A percentile compares a stretch with the other conserved stretches of the same genome.
phyloP scores from a whole-genome alignment of 2,329 filamentous ascomycete genomes.

The Emergomyces pasteurianus region DNA sequence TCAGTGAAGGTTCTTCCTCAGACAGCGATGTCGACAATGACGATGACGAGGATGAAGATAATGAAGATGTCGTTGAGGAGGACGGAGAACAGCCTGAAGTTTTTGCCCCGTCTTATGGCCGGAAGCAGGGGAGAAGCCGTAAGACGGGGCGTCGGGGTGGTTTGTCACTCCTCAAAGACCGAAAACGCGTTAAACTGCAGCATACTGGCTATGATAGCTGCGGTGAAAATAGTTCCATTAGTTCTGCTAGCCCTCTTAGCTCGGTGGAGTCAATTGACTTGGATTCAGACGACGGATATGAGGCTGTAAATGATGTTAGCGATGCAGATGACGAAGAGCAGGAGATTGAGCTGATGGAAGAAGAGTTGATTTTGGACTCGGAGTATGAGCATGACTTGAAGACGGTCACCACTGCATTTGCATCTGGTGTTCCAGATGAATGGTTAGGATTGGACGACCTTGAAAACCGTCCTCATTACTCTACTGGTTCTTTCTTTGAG shows the following conservation, averaged over 20 bases:
- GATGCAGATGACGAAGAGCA: constrained; percentile 72
- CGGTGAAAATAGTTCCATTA: constrained; percentile 5
- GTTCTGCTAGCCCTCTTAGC: constrained; percentile 10
- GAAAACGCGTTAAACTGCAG: constrained; percentile 23
- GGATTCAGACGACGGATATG: constrained; percentile 43
- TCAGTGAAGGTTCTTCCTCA: constrained; percentile 24
- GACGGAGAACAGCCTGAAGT: constrained; percentile 33
- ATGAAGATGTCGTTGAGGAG: constrained; percentile 28
- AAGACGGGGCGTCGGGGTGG: constrained; percentile 29
- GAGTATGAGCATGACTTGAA: constrained; percentile 23
- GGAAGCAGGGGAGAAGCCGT: constrained; percentile 21
- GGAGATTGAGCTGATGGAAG: constrained; percentile 65
- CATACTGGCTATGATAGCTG: constrained; percentile 3
- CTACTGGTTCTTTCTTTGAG: constrained; percentile 30
- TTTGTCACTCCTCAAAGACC: constrained; percentile 17
- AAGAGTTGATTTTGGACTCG: constrained; percentile 53
- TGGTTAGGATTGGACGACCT: constrained; percentile 46
- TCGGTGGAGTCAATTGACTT: constrained; percentile 2
- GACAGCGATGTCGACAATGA: constrained; percentile 22
- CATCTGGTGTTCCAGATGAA: constrained; percentile 17
- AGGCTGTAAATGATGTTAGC: constrained; percentile 66
- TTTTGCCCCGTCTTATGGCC: constrained; percentile 32
- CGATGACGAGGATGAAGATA: constrained; percentile 16
- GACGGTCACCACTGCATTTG: constrained; percentile 11
- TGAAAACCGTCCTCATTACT: constrained; percentile 30